Base-by-base conservation (phyloP, 2,329 filamentous ascomycete species). In the Fusarium sarcochroum region DNA sequence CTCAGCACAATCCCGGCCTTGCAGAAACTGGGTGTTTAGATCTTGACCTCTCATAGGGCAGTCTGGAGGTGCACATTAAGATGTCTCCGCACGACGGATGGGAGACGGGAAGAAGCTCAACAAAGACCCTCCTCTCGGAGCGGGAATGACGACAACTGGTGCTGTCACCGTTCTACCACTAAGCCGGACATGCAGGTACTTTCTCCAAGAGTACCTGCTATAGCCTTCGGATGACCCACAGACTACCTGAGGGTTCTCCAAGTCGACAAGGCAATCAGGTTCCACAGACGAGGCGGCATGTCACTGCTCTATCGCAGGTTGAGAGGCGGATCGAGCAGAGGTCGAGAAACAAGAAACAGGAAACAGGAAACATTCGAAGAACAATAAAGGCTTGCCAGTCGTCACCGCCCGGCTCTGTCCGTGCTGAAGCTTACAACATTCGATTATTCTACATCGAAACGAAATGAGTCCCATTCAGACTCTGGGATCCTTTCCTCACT, bases 261-360 rank as follows among this genome's bases (percentile, higher is more conserved):
- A 47, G 51, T 56, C 41, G 57, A 56, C 52, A 59, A 67, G 53
- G 50, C 58, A 59, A 69, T 59, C 62, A 58, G 66, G 66, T 70
- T 69, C 66, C 57, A 67, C 52, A 66, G 57, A 41, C 49, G 35
- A 69, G 47, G 49, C 57, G 49, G 62, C 58, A 69, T 70, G 66
- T 69, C 66, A 69, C 62, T 68, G 53, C 58, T 53, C 35, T 70
- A 64, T 69, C 66, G 49, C 48, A 46, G 49, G 51, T 60, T 68
- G 53, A 53, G 47, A 63, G 62, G 61, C 44, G 41, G 42, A 64
- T 70, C 50, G 48, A 54, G 30, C n/a, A 27, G 49, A 66, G 46
- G 23, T 30, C 41, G 23, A 57, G 21, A 48, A 54, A 47, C 32
- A 30, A 62, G 58, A 25, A 42, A 35, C 47, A 46, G 62, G 59